phyloP scores from a whole-genome alignment of 768 basidiomycete species.

The Podaxis mareebaensis region DNA sequence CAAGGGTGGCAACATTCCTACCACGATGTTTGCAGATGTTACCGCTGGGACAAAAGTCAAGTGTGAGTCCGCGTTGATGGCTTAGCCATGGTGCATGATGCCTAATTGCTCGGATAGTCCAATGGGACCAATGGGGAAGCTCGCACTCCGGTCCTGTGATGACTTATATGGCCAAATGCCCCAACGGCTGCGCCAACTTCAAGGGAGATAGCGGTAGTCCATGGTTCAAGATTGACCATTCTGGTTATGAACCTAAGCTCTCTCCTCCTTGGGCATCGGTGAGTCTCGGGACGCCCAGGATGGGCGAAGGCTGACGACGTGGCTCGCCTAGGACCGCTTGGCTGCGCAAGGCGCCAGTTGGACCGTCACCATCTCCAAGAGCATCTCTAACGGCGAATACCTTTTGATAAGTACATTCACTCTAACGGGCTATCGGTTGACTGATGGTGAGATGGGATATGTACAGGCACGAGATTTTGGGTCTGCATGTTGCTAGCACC shows the following conservation, averaged over 20 bases:
- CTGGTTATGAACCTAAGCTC: constrained; percentile 13
- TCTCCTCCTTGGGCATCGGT: constrained; percentile 22
- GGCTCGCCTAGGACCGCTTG: constrained; percentile 12
- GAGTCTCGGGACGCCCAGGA: not conserved
- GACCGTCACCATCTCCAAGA: constrained; percentile 32
- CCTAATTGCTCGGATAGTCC: constrained; percentile 12
- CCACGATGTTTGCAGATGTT: constrained; percentile 19
- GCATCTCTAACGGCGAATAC: constrained; percentile 36
- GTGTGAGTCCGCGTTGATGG: constrained; percentile 12
- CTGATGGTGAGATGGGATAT: constrained; percentile 4
- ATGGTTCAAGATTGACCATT: constrained; percentile 20
- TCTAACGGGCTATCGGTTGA: no score
- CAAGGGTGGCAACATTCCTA: constrained; percentile 24
- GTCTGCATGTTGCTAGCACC: constrained; percentile 33
- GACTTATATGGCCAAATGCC: constrained; percentile 25
- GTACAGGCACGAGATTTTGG: constrained; percentile 33
- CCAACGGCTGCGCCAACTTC: constrained; percentile 23
- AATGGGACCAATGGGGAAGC: constrained; percentile 19
- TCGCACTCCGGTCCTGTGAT: constrained; percentile 19
- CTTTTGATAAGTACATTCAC: constrained; percentile 22
- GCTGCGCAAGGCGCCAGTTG: constrained; percentile 31
- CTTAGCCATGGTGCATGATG: not conserved
- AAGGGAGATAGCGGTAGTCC: constrained; percentile 23
- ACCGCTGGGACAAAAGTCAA: constrained; percentile 20
- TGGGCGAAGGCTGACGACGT: constrained; percentile 50